Evolutionary conservation across 2,329 filamentous ascomycete genomes (phyloP), one percentile per base, ranked within the genome.

Genomic region (Aspergillus ochraceoroseus): DNA sequence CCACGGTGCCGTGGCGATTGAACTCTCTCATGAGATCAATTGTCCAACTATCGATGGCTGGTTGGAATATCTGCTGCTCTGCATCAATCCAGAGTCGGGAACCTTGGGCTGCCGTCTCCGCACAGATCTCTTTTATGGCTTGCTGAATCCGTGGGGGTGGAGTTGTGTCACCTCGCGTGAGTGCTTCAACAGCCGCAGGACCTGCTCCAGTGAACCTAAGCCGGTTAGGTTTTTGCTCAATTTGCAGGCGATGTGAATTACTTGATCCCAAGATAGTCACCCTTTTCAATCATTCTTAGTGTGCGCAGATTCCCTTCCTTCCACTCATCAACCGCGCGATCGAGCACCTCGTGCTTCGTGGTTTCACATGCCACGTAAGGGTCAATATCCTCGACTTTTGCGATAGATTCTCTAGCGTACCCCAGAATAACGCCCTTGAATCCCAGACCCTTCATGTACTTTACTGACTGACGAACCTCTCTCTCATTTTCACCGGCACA

Each of bases 401-500:
- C 52, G 3, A 66, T 53, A 1, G 68, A 63, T 36, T 74, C 71
- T 35, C 65, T 65, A 0, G 65, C 70, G 41, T 73, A 74, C 18
- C 65, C 66, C 1, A 74, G 59, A 7, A 72, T 70, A 0, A 74
- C 66, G 0, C 71, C 71, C n/a, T 65, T 60, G 39, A 67, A 73
- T 0, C 71, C 71, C 7, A 73, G 47, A 0, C 47, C 39, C 43
- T 67, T 68, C 34, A 72, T 66, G 1, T 57, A 53, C 5, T 54
- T 45, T 2, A 70, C 57, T 0, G 63, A 67, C 3, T 49, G 48
- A 4, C 53, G 51, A 2, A 73, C 68, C 39, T 72, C 68, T 0
- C 14, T 29, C 7, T 59, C 52, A 15, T 64, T 70, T 67, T 89
- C 85, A 22, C 89, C 89, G 0, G 87, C 87, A 63, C 89, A 95